These are phyloP conservation scores for Acanthamoeba pearcei DNA, from an alignment of 208 protist genomes.

Conservation along the genomic window DNA sequence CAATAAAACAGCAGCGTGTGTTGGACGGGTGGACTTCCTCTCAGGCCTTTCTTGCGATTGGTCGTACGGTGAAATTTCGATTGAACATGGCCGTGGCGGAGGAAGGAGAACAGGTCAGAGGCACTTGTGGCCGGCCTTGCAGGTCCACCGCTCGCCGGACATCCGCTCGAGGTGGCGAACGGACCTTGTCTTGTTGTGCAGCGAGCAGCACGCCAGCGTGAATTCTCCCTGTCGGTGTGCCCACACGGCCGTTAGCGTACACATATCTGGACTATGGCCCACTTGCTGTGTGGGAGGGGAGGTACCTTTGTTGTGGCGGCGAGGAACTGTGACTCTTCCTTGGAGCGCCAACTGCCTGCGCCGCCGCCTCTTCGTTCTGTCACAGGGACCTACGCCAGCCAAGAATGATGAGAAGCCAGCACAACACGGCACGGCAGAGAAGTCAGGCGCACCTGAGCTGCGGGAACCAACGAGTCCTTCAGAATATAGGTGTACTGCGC, in stretches of 20 bases:
- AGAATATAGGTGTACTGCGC: background rate
- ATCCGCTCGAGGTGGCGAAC: constrained; percentile 2
- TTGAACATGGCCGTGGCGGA: too few relatives aligned
- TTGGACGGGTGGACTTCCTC: too few relatives aligned
- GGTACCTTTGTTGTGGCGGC: background rate
- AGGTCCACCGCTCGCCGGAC: background rate
- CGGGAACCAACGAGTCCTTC: background rate
- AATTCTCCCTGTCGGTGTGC: background rate
- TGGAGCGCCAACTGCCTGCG: background rate
- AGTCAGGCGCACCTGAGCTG: background rate
- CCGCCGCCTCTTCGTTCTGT: background rate
- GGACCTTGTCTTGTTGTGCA: constrained; percentile 8
- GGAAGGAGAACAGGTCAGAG: too few relatives aligned
- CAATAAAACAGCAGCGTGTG: too few relatives aligned
- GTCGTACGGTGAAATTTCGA: too few relatives aligned
- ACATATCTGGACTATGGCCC: background rate
- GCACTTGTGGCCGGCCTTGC: constrained; percentile 6
- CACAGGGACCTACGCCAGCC: background rate
- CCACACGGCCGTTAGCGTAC: background rate
- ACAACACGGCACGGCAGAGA: background rate
- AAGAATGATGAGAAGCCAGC: background rate
- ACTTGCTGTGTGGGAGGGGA: too few relatives aligned
- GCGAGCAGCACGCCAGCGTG: background rate
- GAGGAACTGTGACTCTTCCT: background rate
- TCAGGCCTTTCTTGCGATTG: too few relatives aligned